A percentile compares a stretch with the other conserved stretches of the same genome.
Conservation (phyloP, 306 rosid genomes). For the Vigna angularis region DNA sequence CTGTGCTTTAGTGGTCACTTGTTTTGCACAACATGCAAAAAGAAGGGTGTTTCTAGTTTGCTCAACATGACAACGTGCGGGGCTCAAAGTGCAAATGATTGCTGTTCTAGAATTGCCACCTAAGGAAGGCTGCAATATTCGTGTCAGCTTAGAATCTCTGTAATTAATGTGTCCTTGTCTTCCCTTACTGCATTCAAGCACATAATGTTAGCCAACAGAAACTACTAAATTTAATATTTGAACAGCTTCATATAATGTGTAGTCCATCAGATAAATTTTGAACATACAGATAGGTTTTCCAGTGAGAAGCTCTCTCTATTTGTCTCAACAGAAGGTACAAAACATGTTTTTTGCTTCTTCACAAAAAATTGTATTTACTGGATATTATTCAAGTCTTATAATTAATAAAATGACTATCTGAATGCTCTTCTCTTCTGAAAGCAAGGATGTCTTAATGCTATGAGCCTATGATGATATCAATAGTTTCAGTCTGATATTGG, state of each 20-base stretch:
- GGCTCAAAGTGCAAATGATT: conserved; percentile 89
- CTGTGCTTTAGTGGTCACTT: conserved; percentile 93
- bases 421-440: no score
- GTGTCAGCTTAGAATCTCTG: conserved; percentile 93
- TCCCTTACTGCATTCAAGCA: conserved; percentile 72
- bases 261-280: conserved; percentile 5
- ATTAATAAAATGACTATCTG: neutral
- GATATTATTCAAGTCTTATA: neutral
- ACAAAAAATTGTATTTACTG: neutral
- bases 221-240: conserved; percentile 1
- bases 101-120: conserved; percentile 99
- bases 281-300: conserved; percentile 3
- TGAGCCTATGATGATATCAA: no score
- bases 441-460: no score
- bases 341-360: neutral
- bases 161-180: conserved; percentile 87
- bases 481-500: no score
- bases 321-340: neutral
- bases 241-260: neutral
- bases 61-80: conserved; percentile 87
- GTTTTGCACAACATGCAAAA: conserved; percentile 95
- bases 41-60: conserved; percentile 94
- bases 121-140: conserved; percentile 88
- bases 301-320: neutral
- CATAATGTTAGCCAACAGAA: conserved; percentile 33